phyloP scores from a whole-genome alignment of 2,329 filamentous ascomycete species.

The Aspergillus fischeri region DNA sequence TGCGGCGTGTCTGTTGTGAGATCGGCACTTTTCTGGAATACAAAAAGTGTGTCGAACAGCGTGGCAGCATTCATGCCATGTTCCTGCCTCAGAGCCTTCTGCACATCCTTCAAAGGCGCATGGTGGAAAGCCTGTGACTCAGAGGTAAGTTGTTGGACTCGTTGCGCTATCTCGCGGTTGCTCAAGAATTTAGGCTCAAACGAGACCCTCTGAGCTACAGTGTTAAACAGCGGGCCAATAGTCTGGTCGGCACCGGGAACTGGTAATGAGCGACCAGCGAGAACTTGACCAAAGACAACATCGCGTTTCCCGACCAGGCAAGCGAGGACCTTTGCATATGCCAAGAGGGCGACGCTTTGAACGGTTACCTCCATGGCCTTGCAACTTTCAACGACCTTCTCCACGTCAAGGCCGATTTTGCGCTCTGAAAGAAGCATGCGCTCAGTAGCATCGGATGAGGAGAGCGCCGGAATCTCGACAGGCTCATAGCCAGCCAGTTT shows the following conservation, averaged over 20 bases:
- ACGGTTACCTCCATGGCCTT: conserved; percentile 27
- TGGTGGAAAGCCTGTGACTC: conserved; percentile 47
- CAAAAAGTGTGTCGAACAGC: conserved; percentile 50
- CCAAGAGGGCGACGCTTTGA: conserved; percentile 26
- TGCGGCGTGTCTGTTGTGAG: conserved; percentile 5
- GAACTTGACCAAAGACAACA: conserved; percentile 47
- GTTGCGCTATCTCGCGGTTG: conserved; percentile 33
- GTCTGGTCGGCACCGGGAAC: conserved; percentile 44
- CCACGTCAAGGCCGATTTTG: conserved; percentile 15
- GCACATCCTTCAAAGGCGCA: conserved; percentile 47
- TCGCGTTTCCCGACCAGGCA: conserved; percentile 26
- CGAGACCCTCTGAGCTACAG: conserved; percentile 43
- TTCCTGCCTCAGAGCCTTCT: conserved; percentile 42
- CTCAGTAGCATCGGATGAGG: conserved; percentile 3
- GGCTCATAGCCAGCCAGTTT: conserved; percentile 20
- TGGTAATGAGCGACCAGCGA: conserved; percentile 49
- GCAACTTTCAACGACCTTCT: conserved; percentile 16
- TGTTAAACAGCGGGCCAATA: conserved; percentile 55
- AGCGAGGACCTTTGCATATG: conserved; percentile 29
- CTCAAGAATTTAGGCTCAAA: conserved; percentile 37
- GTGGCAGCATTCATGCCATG: conserved; percentile 25
- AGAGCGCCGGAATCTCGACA: conserved; percentile 17
- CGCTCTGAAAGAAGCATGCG: conserved; percentile 18
- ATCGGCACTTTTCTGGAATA: conserved; percentile 44
- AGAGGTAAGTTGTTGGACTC: conserved; percentile 44